Conservation (phyloP, 2,329 filamentous ascomycete genomes). For the Neonectria ditissima region DNA sequence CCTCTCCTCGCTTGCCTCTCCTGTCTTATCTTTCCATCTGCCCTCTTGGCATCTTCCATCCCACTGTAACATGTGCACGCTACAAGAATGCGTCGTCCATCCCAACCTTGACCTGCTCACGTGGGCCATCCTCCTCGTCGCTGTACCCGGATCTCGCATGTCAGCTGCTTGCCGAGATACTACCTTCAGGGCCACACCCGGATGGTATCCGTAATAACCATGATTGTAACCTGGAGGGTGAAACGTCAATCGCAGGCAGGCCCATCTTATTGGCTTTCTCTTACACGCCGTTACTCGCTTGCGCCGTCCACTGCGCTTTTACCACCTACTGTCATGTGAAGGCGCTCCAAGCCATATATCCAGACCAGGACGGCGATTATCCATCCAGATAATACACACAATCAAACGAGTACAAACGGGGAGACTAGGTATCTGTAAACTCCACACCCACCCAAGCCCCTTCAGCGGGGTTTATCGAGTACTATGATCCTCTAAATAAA, state of each 20-base stretch:
- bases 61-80: neutral
- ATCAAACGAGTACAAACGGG: neutral
- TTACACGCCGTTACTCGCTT: neutral
- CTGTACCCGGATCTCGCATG: conserved; percentile 18
- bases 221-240: neutral
- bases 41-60: neutral
- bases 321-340: neutral
- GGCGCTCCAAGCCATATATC: neutral
- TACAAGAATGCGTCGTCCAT: neutral
- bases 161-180: neutral
- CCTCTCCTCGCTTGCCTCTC: conserved; percentile 1
- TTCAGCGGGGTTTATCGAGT: conserved; percentile 24
- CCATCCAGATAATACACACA: neutral
- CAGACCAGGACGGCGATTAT: neutral
- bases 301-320: neutral
- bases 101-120: conserved; percentile 19
- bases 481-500: conserved; percentile 35
- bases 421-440: neutral
- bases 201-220: too few relatives aligned
- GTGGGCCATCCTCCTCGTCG: conserved; percentile 1
- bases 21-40: conserved; percentile 2
- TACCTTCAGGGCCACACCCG: conserved; percentile 8
- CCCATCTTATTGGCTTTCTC: neutral
- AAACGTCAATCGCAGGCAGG: neutral
- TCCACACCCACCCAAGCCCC: neutral